These are phyloP conservation scores for Fulvia fulva DNA, from an alignment of 2,329 filamentous ascomycete species.

Conservation along the genomic window DNA sequence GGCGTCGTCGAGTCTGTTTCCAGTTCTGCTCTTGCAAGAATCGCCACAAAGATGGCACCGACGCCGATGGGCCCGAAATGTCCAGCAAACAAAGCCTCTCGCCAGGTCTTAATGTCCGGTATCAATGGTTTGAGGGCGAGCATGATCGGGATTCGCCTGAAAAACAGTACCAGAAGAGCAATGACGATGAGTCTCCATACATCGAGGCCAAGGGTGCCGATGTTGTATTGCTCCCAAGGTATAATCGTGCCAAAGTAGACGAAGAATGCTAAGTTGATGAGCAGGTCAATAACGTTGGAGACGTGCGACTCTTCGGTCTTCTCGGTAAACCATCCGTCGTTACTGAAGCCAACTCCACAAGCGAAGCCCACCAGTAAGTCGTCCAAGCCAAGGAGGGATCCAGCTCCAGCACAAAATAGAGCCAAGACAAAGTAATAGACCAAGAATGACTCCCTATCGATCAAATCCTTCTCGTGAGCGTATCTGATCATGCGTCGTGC, in stretches of 20 bases:
- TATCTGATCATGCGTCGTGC: constrained; percentile 86
- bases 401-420: constrained; percentile 90
- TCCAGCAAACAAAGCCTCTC: constrained; percentile 91
- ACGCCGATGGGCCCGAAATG: constrained; percentile 98
- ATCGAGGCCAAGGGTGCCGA: constrained; percentile 63
- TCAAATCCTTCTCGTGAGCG: constrained; percentile 78
- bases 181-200: constrained; percentile 94
- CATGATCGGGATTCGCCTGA: constrained; percentile 95
- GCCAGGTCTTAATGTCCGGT: constrained; percentile 96
- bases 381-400: constrained; percentile 85
- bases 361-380: constrained; percentile 93
- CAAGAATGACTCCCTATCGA: constrained; percentile 94
- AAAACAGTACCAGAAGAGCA: constrained; percentile 88
- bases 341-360: constrained; percentile 96
- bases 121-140: constrained; percentile 84
- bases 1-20: constrained; percentile 73
- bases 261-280: constrained; percentile 97
- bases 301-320: constrained; percentile 98
- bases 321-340: constrained; percentile 97
- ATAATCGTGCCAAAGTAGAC: constrained; percentile 97
- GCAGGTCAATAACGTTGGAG: constrained; percentile 96
- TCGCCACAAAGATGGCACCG: constrained; percentile 91
- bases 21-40: constrained; percentile 86
- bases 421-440: constrained; percentile 98
- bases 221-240: constrained; percentile 89